Evolutionary conservation across 2,329 filamentous ascomycete species (phyloP), one percentile per base, ranked within the genome.

Genomic region (Exophiala aquamarina): DNA sequence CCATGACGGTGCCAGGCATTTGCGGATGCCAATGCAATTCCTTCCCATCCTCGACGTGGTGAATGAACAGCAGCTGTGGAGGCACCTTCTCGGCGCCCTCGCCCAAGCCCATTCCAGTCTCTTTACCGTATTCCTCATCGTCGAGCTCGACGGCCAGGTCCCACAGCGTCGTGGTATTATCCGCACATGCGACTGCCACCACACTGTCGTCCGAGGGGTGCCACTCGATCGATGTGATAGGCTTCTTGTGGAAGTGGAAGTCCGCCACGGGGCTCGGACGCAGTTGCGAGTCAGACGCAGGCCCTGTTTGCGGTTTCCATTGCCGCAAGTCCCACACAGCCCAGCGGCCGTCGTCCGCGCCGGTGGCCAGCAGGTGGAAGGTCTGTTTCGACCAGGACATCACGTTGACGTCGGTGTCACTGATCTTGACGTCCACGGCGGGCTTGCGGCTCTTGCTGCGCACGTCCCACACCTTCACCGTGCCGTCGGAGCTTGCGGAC

Each of bases 1-100:
- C 90, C 70, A 97, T 84, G 52, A 97, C 72, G 26, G 83, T 84
- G 21, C 93, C 93, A 1, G 89, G 87, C 65, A 97, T 95, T 73
- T 98, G 93, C 26, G 87, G 87, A 72, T 97, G 92, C 92, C 93
- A 98, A 72, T 98, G 93, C 29, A 91, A 73, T 71, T 98, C 93
- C 79, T 96, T 97, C 47, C 90, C 90, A 60, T 89, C 84, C 62
- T 94, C 87, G 74, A 94, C 89, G 66, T 95, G 96, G 71, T 98
- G 93, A 63, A 96, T 90, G 68, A 98, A 98, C 55, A 98, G 74
- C 60, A 98, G 71, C 70, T 98, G 93, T 3, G 93, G 89, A 49
- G 93, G 93, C 54, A 97, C 89, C 43, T 55, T 59, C 38, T 61
- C 59, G 13, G 47, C 49, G 3, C 58, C 58, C 33, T 59, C 59